Conservation (phyloP, 768 basidiomycete genomes). For the Rubroboletus satanas region DNA sequence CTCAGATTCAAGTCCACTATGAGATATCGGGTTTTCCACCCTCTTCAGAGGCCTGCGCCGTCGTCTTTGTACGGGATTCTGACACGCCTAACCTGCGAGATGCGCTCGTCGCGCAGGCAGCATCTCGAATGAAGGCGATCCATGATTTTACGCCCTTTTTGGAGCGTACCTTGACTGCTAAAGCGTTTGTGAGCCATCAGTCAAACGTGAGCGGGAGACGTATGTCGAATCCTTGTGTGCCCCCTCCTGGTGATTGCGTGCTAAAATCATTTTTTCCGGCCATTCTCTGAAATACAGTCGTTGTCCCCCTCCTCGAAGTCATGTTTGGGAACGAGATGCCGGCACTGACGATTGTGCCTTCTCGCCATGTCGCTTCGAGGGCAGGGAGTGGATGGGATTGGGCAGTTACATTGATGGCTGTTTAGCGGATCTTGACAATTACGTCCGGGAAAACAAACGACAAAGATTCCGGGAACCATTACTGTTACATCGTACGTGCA, state of each 20-base stretch:
- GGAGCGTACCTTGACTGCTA: slow-evolving; percentile 21
- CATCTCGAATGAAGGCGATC: slow-evolving; percentile 11
- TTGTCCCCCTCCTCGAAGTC: slow-evolving; percentile 15
- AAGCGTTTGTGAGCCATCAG: slow-evolving; percentile 22
- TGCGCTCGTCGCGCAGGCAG: slow-evolving; percentile 8
- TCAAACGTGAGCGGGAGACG: slow-evolving; percentile 6
- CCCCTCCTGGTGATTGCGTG: neutral
- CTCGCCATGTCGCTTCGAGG: slow-evolving; percentile 20
- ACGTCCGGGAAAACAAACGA: neutral
- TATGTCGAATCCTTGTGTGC: slow-evolving; percentile 10
- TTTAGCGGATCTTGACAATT: slow-evolving; percentile 9
- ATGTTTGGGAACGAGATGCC: slow-evolving; percentile 26
- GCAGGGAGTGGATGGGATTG: slow-evolving; percentile 24
- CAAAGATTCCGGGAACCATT: neutral
- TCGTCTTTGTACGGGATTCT: slow-evolving; percentile 42
- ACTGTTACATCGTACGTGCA: neutral
- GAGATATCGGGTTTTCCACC: slow-evolving; percentile 45
- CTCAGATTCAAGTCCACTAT: slow-evolving; percentile 36
- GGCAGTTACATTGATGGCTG: slow-evolving; percentile 28
- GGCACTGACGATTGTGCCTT: slow-evolving; percentile 27
- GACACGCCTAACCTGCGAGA: slow-evolving; percentile 1
- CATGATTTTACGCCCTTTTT: slow-evolving; percentile 19
- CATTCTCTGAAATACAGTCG: slow-evolving; percentile 5
- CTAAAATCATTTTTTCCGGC: neutral
- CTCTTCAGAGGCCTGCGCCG: slow-evolving; percentile 37